Evolutionary conservation across 2,329 filamentous ascomycete species (phyloP), one percentile per base, ranked within the genome.

Genomic region (Ambrosiella beaveri): DNA sequence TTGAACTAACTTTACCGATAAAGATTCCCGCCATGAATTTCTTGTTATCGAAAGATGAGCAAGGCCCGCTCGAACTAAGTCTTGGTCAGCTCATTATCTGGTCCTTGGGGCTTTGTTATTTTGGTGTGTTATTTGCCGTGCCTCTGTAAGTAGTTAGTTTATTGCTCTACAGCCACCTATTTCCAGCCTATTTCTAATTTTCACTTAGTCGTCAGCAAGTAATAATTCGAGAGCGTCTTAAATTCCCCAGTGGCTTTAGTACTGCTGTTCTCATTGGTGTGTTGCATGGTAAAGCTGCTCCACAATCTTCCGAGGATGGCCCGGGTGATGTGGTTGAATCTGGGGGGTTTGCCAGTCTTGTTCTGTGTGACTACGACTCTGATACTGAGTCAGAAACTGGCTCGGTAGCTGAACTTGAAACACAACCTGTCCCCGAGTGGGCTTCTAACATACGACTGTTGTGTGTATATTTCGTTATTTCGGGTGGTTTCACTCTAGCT

Each of bases 121-220:
- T 98, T 67, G 93, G 93, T 0, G 93, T 97, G 1, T 84, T 97
- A 1, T 97, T 98, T 72, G 93, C 90, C 0, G 91, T 98, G 12
- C 93, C 93, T 0, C 67, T 97, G 75, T 77, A 68, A 70, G 73
- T 55, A 49, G 37, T 27, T 36, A 37, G 11, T 19, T 2, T 51
- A 17, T 17, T 36, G 64, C 13, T 58, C 35, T 56, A 3, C 54
- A 2, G 17, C 8, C n/a, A 38, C 27, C 27, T n/a, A 36, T 49
- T 49, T 49, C 47, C 36, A 51, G 17, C 27, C 27, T n/a, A 36
- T 49, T 49, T 49, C 47, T 51, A 51, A n/a, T 11, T 38, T 47
- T 54, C 41, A 13, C 37, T 13, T 35, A 79, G 76, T 57, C 79
- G 93, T 52, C 85, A 82, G 58, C 88, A 98, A 71, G 90, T 97